Evolutionary conservation across 1,284 basidiomycete species (phyloP).

Genomic region (Boletus semigastroideus): DNA sequence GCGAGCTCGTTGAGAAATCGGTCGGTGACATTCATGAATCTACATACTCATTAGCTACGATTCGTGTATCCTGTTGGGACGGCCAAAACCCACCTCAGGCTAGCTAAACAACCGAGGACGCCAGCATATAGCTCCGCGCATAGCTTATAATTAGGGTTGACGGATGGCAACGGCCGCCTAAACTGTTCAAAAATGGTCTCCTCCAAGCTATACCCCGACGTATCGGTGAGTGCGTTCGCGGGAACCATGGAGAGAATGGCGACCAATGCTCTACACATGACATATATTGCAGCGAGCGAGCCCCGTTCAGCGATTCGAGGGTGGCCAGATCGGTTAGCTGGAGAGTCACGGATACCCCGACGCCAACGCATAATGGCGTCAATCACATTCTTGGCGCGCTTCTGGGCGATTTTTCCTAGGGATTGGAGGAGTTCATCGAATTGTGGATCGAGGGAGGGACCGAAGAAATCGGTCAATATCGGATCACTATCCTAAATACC

Average conservation of each 20-base stretch:
- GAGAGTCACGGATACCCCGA: slow-evolving; percentile 68
- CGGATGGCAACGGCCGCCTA: slow-evolving; percentile 59
- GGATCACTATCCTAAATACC: slow-evolving; percentile 63
- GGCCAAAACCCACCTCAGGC: slow-evolving; percentile 53
- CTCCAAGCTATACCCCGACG: slow-evolving; percentile 76
- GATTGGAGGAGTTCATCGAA: slow-evolving; percentile 83
- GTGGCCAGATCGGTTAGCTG: slow-evolving; percentile 45
- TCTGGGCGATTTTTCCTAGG: slow-evolving; percentile 84
- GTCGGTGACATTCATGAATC: slow-evolving; percentile 87
- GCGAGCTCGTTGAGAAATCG: slow-evolving; percentile 78
- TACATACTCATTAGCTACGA: slow-evolving; percentile 27
- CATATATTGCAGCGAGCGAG: slow-evolving; percentile 78
- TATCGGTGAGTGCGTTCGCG: slow-evolving; percentile 75
- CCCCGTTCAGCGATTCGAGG: slow-evolving; percentile 62
- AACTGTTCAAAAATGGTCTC: slow-evolving; percentile 88
- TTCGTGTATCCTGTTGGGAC: background rate
- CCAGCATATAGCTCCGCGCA: slow-evolving; percentile 82
- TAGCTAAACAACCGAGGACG: slow-evolving; percentile 81
- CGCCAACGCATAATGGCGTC: slow-evolving; percentile 90
- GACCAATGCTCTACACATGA: slow-evolving; percentile 85
- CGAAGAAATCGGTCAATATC: slow-evolving; percentile 65
- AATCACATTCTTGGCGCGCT: slow-evolving; percentile 81
- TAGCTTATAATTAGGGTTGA: slow-evolving; percentile 72
- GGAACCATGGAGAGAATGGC: slow-evolving; percentile 72
- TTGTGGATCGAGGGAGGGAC: slow-evolving; percentile 66